phyloP scores from a whole-genome alignment of 2,329 filamentous ascomycete genomes.

The Ilyonectria sp. region DNA sequence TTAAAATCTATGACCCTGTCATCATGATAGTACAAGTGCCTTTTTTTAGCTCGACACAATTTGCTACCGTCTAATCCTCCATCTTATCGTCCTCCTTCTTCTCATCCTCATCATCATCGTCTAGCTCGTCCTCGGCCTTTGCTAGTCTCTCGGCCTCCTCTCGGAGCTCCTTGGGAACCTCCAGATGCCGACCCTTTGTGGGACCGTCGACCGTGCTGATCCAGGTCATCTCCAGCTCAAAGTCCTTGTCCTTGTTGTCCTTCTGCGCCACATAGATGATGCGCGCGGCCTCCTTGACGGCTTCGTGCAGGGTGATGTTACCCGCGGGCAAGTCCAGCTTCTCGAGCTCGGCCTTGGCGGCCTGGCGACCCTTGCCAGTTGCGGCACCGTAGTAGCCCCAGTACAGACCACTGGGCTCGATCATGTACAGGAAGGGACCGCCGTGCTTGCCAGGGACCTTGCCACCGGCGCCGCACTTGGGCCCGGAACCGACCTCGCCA shows the following conservation, averaged over 20 bases:
- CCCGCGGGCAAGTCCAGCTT: conserved; percentile 91
- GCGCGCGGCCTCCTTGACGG: conserved; percentile 94
- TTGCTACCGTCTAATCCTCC: conserved; percentile 78
- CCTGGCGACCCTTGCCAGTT: conserved; percentile 96
- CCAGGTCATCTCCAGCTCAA: conserved; percentile 99
- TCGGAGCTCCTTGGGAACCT: conserved; percentile 90
- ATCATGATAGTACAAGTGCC: conserved; percentile 55
- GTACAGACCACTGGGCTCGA: conserved; percentile 96
- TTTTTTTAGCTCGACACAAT: conserved; percentile 37
- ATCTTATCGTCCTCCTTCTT: conserved; percentile 83
- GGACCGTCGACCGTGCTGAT: conserved; percentile 88
- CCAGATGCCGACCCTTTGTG: conserved; percentile 92
- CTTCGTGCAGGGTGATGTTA: conserved; percentile 84
- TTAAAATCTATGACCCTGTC: conserved; percentile 55
- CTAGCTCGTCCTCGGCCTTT: conserved; percentile 89
- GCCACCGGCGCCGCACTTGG: conserved; percentile 84
- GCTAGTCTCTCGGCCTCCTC: conserved; percentile 95
- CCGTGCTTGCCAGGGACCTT: conserved; percentile 84
- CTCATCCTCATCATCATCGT: conserved; percentile 80
- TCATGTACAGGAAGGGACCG: conserved; percentile 97
- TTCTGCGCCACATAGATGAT: conserved; percentile 99
- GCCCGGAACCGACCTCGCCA: conserved; percentile 89
- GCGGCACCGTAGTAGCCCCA: conserved; percentile 99
- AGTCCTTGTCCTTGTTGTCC: conserved; percentile 99
- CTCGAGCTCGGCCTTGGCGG: conserved; percentile 97